phyloP scores from a whole-genome alignment of 2,329 filamentous ascomycete species.

The Colletotrichum musicola region DNA sequence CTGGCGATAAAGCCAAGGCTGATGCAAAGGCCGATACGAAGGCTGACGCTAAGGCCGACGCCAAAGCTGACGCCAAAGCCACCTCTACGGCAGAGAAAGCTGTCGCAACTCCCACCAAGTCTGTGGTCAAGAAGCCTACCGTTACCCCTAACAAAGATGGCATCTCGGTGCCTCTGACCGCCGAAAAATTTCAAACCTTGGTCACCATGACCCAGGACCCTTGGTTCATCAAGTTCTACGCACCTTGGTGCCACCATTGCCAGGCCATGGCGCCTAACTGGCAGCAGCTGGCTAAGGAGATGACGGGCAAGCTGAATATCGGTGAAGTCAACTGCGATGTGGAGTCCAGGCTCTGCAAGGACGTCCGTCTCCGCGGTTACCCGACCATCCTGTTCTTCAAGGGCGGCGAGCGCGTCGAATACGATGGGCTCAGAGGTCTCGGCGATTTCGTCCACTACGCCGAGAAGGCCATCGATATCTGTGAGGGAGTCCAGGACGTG shows the following conservation, averaged over 20 bases:
- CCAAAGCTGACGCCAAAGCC: conserved; percentile 39
- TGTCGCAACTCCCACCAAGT: conserved; percentile 52
- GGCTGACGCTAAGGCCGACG: conserved; percentile 42
- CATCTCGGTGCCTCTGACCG: conserved; percentile 79
- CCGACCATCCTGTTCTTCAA: conserved; percentile 95
- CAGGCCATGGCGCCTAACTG: conserved; percentile 92
- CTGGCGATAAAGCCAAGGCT: conserved; percentile 38
- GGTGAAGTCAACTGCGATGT: conserved; percentile 96
- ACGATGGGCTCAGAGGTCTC: conserved; percentile 89
- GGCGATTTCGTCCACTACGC: conserved; percentile 91
- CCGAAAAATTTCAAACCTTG: conserved; percentile 85
- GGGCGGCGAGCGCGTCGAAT: conserved; percentile 91
- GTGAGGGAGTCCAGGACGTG: conserved; percentile 83
- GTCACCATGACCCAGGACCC: conserved; percentile 91
- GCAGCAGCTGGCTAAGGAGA: conserved; percentile 89
- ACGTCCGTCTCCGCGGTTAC: conserved; percentile 82
- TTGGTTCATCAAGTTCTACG: conserved; percentile 99
- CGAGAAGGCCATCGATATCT: conserved; percentile 85
- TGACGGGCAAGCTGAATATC: conserved; percentile 90
- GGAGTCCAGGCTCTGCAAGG: conserved; percentile 91
- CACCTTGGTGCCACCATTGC: conserved; percentile 97
- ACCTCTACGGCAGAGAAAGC: conserved; percentile 38
- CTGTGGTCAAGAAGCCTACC: conserved; percentile 60
- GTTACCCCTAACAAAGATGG: conserved; percentile 80
- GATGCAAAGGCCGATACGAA: conserved; percentile 43